Evolutionary conservation across 371 early-diverging fungal genomes (phyloP).

Genomic region (Rhizopus microsporus): DNA sequence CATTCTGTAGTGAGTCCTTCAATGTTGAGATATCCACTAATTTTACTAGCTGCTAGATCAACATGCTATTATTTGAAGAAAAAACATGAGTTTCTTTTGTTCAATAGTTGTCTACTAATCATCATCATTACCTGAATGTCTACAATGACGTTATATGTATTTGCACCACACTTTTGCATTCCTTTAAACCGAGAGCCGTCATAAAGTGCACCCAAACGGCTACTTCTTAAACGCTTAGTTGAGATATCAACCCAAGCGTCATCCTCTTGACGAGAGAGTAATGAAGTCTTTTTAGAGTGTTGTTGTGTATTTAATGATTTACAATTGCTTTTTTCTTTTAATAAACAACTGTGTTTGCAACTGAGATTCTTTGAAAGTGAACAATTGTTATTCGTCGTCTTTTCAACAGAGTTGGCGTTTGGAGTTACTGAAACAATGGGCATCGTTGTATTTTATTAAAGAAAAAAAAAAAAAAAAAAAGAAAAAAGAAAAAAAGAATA

Average conservation of each 20-base stretch:
- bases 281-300: slow-evolving; percentile 17
- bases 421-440: slow-evolving; percentile 8
- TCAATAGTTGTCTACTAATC: too few relatives aligned
- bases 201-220: slow-evolving; percentile 55
- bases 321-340: background rate
- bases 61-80: slow-evolving; percentile 59
- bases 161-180: slow-evolving; percentile 67
- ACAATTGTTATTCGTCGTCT: background rate
- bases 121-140: slow-evolving; percentile 69
- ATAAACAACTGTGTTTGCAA: background rate
- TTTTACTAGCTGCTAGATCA: slow-evolving; percentile 67
- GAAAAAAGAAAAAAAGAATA: background rate
- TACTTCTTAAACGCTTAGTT: slow-evolving; percentile 28
- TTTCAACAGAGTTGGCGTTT: background rate
- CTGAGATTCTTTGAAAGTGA: background rate
- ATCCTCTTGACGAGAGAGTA: slow-evolving; percentile 34
- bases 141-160: slow-evolving; percentile 73
- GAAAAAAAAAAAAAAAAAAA: slow-evolving; percentile 1
- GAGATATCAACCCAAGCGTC: slow-evolving; percentile 46
- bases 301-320: background rate
- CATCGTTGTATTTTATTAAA: slow-evolving; percentile 1
- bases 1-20: slow-evolving; percentile 79
- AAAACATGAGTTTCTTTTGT: background rate
- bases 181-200: slow-evolving; percentile 72
- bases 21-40: slow-evolving; percentile 83